phyloP scores from a whole-genome alignment of 2,329 filamentous ascomycete species.

The Colletotrichum trifolii region DNA sequence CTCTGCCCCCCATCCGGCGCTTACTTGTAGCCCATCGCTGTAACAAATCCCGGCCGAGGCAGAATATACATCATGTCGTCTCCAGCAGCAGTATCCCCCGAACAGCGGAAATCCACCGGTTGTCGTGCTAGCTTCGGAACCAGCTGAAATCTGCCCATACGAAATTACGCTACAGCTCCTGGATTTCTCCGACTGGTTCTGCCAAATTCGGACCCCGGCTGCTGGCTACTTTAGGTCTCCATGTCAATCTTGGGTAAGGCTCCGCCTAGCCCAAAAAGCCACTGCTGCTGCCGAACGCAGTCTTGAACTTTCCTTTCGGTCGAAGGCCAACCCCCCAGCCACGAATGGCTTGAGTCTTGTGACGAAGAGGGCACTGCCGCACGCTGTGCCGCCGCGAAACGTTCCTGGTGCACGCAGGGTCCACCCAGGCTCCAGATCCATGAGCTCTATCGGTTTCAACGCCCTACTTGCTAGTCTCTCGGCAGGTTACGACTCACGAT shows the following conservation, averaged over 20 bases:
- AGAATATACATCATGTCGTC: not conserved
- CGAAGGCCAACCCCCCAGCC: constrained; percentile 6
- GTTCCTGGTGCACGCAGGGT: constrained; percentile 17
- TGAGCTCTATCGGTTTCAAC: constrained; percentile 14
- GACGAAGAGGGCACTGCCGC: constrained; percentile 10
- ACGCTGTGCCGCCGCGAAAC: constrained; percentile 10
- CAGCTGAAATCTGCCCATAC: constrained; percentile 19
- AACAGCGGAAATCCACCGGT: constrained; percentile 15
- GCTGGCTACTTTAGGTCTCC: constrained; percentile 9
- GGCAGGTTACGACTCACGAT: constrained; percentile 8
- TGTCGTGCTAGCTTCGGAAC: constrained; percentile 20
- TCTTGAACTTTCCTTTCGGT: constrained; percentile 12
- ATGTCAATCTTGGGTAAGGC: constrained; percentile 24
- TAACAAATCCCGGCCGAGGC: no score
- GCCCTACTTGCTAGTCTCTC: not conserved
- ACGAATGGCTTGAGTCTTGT: constrained; percentile 19
- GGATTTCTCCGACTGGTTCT: constrained; percentile 27
- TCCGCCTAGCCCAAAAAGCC: constrained; percentile 12
- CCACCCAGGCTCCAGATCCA: constrained; percentile 14
- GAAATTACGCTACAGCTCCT: constrained; percentile 18
- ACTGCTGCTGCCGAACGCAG: constrained; percentile 20
- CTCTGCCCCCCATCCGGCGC: no score
- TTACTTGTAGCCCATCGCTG: no score
- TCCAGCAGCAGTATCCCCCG: constrained; percentile 7
- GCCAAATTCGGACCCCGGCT: constrained; percentile 13